phyloP scores from a whole-genome alignment of 2,329 filamentous ascomycete species.

The Arachnomyces sp. region DNA sequence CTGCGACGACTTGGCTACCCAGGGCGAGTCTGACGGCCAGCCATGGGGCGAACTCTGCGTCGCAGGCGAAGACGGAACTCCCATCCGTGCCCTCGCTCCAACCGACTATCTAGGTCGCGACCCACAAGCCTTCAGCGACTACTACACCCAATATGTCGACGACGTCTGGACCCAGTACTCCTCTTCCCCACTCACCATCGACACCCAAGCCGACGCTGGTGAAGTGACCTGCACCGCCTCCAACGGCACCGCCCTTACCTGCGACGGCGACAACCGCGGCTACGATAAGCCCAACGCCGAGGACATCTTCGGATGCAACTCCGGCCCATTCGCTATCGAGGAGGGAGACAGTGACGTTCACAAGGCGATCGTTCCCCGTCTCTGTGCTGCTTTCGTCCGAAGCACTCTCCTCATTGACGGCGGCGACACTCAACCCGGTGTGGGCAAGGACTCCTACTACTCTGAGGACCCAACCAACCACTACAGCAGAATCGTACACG shows the following conservation, averaged over 20 bases:
- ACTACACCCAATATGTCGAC: conserved; percentile 46
- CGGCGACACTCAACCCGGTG: conserved; percentile 41
- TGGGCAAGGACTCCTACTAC: conserved; percentile 39
- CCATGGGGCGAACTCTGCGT: conserved; percentile 50
- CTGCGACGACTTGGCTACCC: conserved; percentile 38
- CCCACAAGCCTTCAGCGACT: conserved; percentile 41
- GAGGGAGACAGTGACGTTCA: conserved; percentile 35
- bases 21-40: conserved; percentile 40
- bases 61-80: conserved; percentile 25
- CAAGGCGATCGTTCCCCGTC: conserved; percentile 39
- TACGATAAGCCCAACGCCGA: conserved; percentile 38
- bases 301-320: conserved; percentile 48
- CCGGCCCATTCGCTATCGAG: conserved; percentile 39
- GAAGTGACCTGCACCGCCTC: conserved; percentile 38
- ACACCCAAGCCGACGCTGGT: conserved; percentile 51
- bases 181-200: conserved; percentile 39
- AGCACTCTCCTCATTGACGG: conserved; percentile 40
- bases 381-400: conserved; percentile 48
- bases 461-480: conserved; percentile 33
- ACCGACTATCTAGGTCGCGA: conserved; percentile 44
- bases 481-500: conserved; percentile 50
- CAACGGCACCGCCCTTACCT: conserved; percentile 29
- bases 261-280: conserved; percentile 36
- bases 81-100: conserved; percentile 48
- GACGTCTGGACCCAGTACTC: conserved; percentile 47